phyloP scores from a whole-genome alignment of 768 basidiomycete genomes.

The Neoboletus brunneissimus region DNA sequence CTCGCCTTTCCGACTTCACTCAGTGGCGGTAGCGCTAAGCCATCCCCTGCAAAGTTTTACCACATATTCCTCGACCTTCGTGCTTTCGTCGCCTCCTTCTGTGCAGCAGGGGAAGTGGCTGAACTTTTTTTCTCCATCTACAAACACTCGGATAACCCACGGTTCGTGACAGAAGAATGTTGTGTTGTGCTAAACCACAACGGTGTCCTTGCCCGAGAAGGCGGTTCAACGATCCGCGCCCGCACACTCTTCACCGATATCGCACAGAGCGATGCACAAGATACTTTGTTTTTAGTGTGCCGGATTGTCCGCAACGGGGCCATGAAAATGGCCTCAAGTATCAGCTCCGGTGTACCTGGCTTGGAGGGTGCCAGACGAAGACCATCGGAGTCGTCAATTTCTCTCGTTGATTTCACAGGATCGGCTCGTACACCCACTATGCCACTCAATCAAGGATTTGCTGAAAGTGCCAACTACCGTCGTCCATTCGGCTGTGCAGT shows the following conservation, averaged over 20 bases:
- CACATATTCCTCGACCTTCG: slow-evolving; percentile 89
- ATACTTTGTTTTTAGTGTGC: slow-evolving; percentile 87
- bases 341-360: slow-evolving; percentile 45
- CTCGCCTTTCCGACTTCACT: slow-evolving; percentile 21
- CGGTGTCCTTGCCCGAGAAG: slow-evolving; percentile 81
- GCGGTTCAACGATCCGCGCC: slow-evolving; percentile 53
- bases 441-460: slow-evolving; percentile 27
- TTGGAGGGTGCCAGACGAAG: slow-evolving; percentile 44
- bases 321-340: slow-evolving; percentile 65
- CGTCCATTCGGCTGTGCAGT: slow-evolving; percentile 97
- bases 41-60: slow-evolving; percentile 69
- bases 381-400: slow-evolving; percentile 50
- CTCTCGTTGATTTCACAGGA: slow-evolving; percentile 36
- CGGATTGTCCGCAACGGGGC: slow-evolving; percentile 86
- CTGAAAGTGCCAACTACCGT: slow-evolving; percentile 56
- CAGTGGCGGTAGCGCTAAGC: slow-evolving; percentile 24
- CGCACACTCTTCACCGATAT: slow-evolving; percentile 90
- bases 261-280: slow-evolving; percentile 80
- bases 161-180: slow-evolving; percentile 93
- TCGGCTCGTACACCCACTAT: slow-evolving; percentile 12
- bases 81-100: slow-evolving; percentile 88
- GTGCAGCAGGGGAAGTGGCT: slow-evolving; percentile 86
- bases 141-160: slow-evolving; percentile 68
- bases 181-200: slow-evolving; percentile 89
- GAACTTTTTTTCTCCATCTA: slow-evolving; percentile 94